Percentiles rank a stretch among this genome's conserved stretches.
Evolutionary conservation across 2,329 filamentous ascomycete genomes (phyloP).

Genomic region (Xylaria sp.): DNA sequence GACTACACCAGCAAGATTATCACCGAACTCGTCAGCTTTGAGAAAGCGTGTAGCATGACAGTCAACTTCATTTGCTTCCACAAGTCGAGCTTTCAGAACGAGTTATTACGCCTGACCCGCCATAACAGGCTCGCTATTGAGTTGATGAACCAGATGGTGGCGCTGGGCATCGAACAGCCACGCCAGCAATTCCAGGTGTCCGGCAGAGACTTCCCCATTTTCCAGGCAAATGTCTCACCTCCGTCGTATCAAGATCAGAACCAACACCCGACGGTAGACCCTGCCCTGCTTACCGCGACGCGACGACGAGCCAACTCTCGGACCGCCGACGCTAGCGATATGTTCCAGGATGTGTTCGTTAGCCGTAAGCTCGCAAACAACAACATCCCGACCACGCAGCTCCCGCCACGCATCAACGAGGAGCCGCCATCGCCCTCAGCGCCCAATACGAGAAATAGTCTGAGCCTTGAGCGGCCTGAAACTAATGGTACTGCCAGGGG

Average conservation of each 20-base stretch:
- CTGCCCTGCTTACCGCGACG: slow-evolving; percentile 41
- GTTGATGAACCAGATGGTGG: slow-evolving; percentile 85
- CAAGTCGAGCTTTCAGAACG: slow-evolving; percentile 97
- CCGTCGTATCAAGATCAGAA: slow-evolving; percentile 44
- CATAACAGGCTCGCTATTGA: slow-evolving; percentile 96
- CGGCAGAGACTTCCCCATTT: slow-evolving; percentile 73
- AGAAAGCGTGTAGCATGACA: slow-evolving; percentile 84
- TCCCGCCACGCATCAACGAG: slow-evolving; percentile 44
- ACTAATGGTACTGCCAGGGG: slow-evolving; percentile 37
- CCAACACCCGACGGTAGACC: slow-evolving; percentile 39
- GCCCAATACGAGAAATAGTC: slow-evolving; percentile 45
- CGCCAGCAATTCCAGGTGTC: slow-evolving; percentile 76
- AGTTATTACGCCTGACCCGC: slow-evolving; percentile 85
- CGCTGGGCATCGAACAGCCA: slow-evolving; percentile 86
- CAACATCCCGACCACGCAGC: slow-evolving; percentile 31
- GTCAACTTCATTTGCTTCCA: slow-evolving; percentile 97
- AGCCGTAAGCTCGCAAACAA: slow-evolving; percentile 49
- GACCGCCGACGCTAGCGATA: slow-evolving; percentile 43
- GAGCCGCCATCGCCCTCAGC: slow-evolving; percentile 39
- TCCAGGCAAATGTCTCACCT: slow-evolving; percentile 52
- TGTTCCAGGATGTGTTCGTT: slow-evolving; percentile 60
- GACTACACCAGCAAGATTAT: slow-evolving; percentile 89
- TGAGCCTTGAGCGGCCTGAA: slow-evolving; percentile 35
- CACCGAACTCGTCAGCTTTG: slow-evolving; percentile 82
- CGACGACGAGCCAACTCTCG: slow-evolving; percentile 45